Base-by-base conservation (phyloP, 2,329 filamentous ascomycete genomes). In the Epichloe scottii region DNA sequence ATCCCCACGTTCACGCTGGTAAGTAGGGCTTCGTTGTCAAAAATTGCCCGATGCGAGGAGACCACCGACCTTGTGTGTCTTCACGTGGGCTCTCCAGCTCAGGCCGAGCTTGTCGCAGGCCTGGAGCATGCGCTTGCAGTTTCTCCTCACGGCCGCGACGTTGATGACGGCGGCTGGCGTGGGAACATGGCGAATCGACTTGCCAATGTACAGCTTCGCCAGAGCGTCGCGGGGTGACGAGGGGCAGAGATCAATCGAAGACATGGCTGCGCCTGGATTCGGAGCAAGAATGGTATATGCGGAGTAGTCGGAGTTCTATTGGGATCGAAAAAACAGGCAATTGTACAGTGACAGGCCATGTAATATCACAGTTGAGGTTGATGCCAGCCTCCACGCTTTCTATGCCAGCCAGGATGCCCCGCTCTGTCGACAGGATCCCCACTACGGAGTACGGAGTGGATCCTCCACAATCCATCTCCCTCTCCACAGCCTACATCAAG, bases 1-100 rank as follows among this genome's bases (percentile, higher is more conserved):
- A 41, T 23, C 6, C 2, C 48, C 35, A 45, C 39, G 5, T 26
- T 14, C 11, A 14, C 17, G 5, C n/a, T 30, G 26, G 26, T 4
- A 4, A 11, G 26, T 4, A 30, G 26, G 26, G 26, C 26, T 30
- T 30, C 26, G 26, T 30, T 30, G 26, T 10, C 26, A 30, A 11
- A 7, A n/a, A n/a, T n/a, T 4, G 8, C 8, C 26, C 10, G 26
- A 30, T 30, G 26, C 26, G 19, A 44, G 19, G 17, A 46, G 15
- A 3, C 8, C 4, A 26, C 60, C 51, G 66, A 84, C 84, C 71
- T 93, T 93, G 65, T 93, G 87, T 21, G 85, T 89, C 68, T 93
- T 93, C 53, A 91, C 80, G 63, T 93, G 87, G 1, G 84, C 82
- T 53, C 87, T 73, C 71, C 88, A 91, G 6, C 74, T 76, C 23